Evolutionary conservation across 257 asterid genomes (phyloP), one percentile per base, ranked within the genome.

Genomic region (Nicotiana noctiflora): DNA sequence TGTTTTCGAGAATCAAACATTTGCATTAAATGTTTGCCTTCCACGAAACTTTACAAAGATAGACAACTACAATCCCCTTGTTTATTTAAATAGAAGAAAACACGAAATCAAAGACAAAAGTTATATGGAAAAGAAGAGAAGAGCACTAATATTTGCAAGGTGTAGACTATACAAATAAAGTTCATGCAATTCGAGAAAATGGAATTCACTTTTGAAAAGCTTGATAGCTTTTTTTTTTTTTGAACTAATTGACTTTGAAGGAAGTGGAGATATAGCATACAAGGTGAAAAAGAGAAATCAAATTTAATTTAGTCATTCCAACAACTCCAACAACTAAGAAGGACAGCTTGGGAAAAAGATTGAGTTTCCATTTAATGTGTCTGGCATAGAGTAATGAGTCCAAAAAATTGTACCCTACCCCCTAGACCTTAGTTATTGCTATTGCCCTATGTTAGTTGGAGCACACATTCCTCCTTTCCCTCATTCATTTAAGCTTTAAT

Each of bases 291-390:
- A 27, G 80, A 60, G 34, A 34, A 17, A 40, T 32, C 0, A 55
- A 68, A 40, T 68, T 68, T 46, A 25, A 29, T 70, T 51, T 63
- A 31, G 44, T 23, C 57, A 80, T 44, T 17, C 55, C 53, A 79
- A 19, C 77, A 34, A 62, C 32, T 78, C 87, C 86, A 84, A 87
- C 80, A 84, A 80, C 65, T 60, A 85, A 79, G 34, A 79, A 27
- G 79, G 92, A 88, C 91, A 89, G 83, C 81, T 80, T 88, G 77
- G 91, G 84, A 82, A 82, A 89, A 87, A 83, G 86, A 66, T 83
- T n/a, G 88, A 60, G 82, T 70, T 76, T 31, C 74, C 90, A 89
- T 87, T 89, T 86, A 89, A 86, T 88, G 79, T 92, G 95, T 87
- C 90, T 88, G 84, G 78, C 86, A 83, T 87, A 79, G 88, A 86